Percentiles rank a stretch among this genome's conserved stretches.
phyloP scores from a whole-genome alignment of 352 stramenopile species.

The Globisporangium uncinulatum region DNA sequence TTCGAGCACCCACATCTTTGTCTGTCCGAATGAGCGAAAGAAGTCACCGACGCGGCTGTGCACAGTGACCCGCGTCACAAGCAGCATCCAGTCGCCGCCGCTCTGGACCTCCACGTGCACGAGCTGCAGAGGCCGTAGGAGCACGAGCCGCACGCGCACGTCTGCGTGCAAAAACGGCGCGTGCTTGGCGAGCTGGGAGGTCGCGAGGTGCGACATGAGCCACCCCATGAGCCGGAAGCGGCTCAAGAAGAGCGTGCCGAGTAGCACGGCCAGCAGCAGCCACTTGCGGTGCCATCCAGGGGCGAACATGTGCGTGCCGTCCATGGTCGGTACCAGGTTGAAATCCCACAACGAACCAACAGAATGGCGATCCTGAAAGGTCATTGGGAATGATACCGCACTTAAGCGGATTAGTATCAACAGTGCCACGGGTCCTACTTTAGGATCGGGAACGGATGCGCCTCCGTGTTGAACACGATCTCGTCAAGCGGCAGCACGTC shows the following conservation, averaged over 20 bases:
- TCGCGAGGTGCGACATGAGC: conserved; percentile 36
- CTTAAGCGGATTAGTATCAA: background rate
- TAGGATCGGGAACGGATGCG: conserved; percentile 62
- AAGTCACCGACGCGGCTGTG: conserved; percentile 52
- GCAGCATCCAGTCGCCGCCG: conserved; percentile 27
- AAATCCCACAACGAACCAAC: too few relatives aligned
- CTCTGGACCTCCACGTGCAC: conserved; percentile 36
- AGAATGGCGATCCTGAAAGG: background rate
- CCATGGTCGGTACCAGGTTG: background rate
- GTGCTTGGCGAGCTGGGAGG: conserved; percentile 29
- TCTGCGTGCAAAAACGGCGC: conserved; percentile 10
- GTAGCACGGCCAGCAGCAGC: conserved; percentile 28
- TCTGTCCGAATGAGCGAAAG: conserved; percentile 67
- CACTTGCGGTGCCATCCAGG: conserved; percentile 59
- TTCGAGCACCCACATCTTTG: conserved; percentile 58
- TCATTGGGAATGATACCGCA: background rate
- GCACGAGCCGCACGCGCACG: conserved; percentile 40
- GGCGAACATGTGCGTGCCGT: conserved; percentile 14
- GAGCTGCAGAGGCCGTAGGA: conserved; percentile 35
- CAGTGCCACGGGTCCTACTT: background rate
- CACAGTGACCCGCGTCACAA: conserved; percentile 41
- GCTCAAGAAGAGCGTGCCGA: conserved; percentile 48
- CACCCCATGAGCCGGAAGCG: conserved; percentile 49
- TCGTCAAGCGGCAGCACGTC: conserved; percentile 60
- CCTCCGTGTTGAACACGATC: conserved; percentile 86